Conservation (phyloP, 78 protist species). For the Planoprotostelium fungivorum region DNA sequence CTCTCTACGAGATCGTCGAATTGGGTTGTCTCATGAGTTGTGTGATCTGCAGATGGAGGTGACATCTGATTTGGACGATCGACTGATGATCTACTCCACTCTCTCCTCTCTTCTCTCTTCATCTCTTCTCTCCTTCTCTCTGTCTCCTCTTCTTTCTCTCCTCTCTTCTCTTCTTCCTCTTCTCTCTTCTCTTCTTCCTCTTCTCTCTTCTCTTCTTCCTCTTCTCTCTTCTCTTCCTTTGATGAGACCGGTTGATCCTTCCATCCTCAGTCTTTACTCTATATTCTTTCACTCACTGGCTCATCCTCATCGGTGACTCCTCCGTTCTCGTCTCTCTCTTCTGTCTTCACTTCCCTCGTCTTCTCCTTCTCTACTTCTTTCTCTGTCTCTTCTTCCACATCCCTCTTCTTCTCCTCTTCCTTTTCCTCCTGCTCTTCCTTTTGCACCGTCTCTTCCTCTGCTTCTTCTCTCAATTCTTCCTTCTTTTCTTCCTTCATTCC, state of each 20-base stretch:
- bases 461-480: background rate
- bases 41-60: background rate
- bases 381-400: background rate
- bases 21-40: too few relatives aligned
- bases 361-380: background rate
- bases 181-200: background rate
- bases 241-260: too few relatives aligned
- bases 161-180: background rate
- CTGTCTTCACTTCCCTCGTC: background rate
- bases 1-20: too few relatives aligned
- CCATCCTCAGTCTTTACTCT: too few relatives aligned
- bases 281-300: too few relatives aligned
- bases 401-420: background rate
- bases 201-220: background rate
- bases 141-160: background rate
- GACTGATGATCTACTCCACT: background rate
- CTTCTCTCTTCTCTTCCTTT: background rate
- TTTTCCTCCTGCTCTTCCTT: background rate
- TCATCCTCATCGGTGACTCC: background rate
- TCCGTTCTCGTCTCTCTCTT: background rate
- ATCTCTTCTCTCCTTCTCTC: background rate
- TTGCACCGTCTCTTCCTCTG: background rate
- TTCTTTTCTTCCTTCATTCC: background rate
- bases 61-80: background rate
- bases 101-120: background rate